Evolutionary conservation across 805 yeast species (phyloP), one percentile per base, ranked within the genome.

Genomic region (Wickerhamiella spandovensis): DNA sequence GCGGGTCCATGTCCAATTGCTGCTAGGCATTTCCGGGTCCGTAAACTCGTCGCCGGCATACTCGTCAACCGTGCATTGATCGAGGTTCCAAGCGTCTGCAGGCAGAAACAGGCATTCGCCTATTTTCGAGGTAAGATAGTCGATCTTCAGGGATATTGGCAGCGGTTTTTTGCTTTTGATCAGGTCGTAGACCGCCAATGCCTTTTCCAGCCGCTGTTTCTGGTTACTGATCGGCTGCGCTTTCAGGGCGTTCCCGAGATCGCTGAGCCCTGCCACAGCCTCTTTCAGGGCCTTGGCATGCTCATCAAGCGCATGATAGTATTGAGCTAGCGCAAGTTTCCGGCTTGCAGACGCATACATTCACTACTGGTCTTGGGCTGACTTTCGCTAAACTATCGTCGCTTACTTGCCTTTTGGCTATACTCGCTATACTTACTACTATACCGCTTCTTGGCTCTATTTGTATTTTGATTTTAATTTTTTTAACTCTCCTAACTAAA

Each of bases 41-140:
- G 3, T 17, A 45, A 43, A 48, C 2, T n/a, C 47, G 17, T 37
- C 28, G 13, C 12, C 22, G 30, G 28, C 42, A 43, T 44, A 51
- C 21, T 24, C 38, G 15, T 25, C 35, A 8, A 42, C 18, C 7
- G 35, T n/a, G 17, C 45, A 24, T 8, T 37, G 24, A 9, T 43
- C 49, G 15, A 41, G 23, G 5, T 44, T n/a, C 39, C 22, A 38
- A 9, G 25, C 51, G 41, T 56, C 58, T 58, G 22, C 38, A 1
- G 64, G 64, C 24, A 54, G 56, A 39, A 58, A n/a, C 65, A 66
- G 8, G 61, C 61, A 6, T 68, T 67, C 51, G 48, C 58, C 12
- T 20, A 55, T 8, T 58, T 72, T 37, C 54, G 64, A 47, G 49
- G 55, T 9, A 58, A 72, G 10, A 67, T 71, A 56, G 56, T 65